Percentiles rank a stretch among this genome's conserved stretches.
These are phyloP conservation scores for Lipomyces starkeyi DNA, from an alignment of 805 yeast species.

Conservation along the genomic window DNA sequence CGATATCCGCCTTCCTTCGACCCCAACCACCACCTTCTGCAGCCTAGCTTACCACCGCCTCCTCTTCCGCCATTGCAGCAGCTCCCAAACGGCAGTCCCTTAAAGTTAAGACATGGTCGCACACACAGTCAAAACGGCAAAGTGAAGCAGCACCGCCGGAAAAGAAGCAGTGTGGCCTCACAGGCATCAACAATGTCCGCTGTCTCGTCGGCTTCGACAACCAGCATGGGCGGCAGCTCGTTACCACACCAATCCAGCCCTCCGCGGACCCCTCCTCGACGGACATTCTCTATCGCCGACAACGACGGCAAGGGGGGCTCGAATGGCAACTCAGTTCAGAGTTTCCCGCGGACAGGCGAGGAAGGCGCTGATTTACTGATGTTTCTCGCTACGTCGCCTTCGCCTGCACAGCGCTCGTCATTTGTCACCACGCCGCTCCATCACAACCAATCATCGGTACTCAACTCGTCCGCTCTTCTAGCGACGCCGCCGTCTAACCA, in stretches of 20 bases:
- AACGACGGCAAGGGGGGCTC: not conserved
- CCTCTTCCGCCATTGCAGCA: slow-evolving; percentile 14
- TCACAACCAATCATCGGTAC: slow-evolving; percentile 30
- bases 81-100: slow-evolving; percentile 19
- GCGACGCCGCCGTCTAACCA: slow-evolving; percentile 45
- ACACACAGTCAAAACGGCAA: slow-evolving; percentile 12
- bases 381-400: slow-evolving; percentile 84
- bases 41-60: not conserved
- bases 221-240: slow-evolving; percentile 3
- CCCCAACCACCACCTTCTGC: not conserved
- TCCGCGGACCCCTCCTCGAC: slow-evolving; percentile 35
- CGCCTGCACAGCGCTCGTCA: slow-evolving; percentile 54
- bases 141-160: slow-evolving; percentile 21
- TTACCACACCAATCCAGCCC: slow-evolving; percentile 15
- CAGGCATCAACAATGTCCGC: slow-evolving; percentile 32
- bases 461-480: slow-evolving; percentile 14
- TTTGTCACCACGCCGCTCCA: slow-evolving; percentile 22
- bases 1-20: slow-evolving; percentile 1
- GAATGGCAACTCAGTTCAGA: not conserved
- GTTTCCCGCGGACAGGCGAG: slow-evolving; percentile 41
- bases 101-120: slow-evolving; percentile 13
- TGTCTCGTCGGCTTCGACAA: slow-evolving; percentile 8
- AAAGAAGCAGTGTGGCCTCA: slow-evolving; percentile 32
- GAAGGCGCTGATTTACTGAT: slow-evolving; percentile 85
- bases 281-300: not conserved